Base-by-base conservation (phyloP, 192 early-diverging fungal genomes). In the Phlyctochytrium arcticum region DNA sequence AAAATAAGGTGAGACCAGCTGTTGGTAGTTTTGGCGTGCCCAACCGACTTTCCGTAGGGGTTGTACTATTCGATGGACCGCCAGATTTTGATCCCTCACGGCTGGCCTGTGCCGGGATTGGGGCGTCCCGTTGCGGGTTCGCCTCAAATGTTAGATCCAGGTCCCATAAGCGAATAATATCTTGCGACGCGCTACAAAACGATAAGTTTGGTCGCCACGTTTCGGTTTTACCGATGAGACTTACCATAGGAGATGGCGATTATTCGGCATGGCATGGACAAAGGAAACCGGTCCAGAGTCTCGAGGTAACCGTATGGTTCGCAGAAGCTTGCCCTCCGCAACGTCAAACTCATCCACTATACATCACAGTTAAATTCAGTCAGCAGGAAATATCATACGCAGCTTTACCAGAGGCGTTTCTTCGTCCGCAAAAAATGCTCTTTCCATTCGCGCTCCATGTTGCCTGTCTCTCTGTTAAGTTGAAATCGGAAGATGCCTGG, bases 121-220 rank as follows among this genome's bases (percentile, higher is more conserved):
- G 23, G 12, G 15, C 1, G 24, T 21, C 21, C 50, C 50, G 50
- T 53, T 53, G 50, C n/a, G 50, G 12, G 12, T 57, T 15, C 9
- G 56, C 10, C 12, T 57, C 54, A 1, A 54, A 10, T 6, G 36
- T 31, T 3, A 60, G 35, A 9, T 73, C 64, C 17, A 93, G 58
- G 68, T 96, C 91, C 93, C 92, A 98, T 42, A 96, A 70, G 10
- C 96, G 82, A 61, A 98, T 83, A 65, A 93, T 97, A 67, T 98
- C 96, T 7, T 85, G 82, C 0, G 96, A 98, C 0, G 90, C 92
- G 67, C 91, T 67, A 44, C 30, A 31, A 33, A 48, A 48, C 27
- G 55, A 57, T 57, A 57, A 24, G 55, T 57, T 44, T 44, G 39
- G 39, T 2, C 2, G 39, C 21, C 39, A 44, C n/a, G n/a, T 12